Evolutionary conservation across 371 early-diverging fungal genomes (phyloP).

Genomic region (Nematocida sp.): DNA sequence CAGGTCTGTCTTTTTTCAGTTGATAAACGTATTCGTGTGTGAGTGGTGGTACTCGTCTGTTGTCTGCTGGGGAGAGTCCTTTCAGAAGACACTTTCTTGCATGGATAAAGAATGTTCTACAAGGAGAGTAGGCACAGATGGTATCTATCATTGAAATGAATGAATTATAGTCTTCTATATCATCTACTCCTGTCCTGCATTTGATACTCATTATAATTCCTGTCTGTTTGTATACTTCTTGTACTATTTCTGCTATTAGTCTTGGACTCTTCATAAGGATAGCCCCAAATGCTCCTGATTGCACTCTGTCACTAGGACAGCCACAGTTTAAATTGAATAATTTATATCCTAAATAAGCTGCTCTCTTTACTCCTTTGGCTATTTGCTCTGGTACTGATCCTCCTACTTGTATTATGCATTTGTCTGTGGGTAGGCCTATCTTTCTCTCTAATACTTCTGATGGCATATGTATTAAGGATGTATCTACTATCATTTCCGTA

Average conservation of each 20-base stretch:
- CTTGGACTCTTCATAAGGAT: constrained; percentile 60
- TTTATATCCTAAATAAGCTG: constrained; percentile 45
- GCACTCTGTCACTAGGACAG: constrained; percentile 64
- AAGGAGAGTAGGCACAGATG: constrained; percentile 65
- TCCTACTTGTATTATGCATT: constrained; percentile 65
- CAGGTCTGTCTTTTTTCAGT: constrained; percentile 68
- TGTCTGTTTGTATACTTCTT: constrained; percentile 56
- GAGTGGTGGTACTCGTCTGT: constrained; percentile 72
- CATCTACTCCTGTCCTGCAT: constrained; percentile 64
- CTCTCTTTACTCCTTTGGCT: constrained; percentile 48
- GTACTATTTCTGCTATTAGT: constrained; percentile 59
- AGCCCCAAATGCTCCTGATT: constrained; percentile 65
- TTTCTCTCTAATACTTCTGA: constrained; percentile 51
- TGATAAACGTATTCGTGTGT: constrained; percentile 71
- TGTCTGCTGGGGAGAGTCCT: constrained; percentile 75
- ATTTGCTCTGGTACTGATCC: constrained; percentile 61
- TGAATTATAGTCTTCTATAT: constrained; percentile 61
- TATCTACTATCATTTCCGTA: constrained; percentile 65
- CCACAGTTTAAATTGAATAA: constrained; percentile 65
- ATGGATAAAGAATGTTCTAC: constrained; percentile 70
- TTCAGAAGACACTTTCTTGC: constrained; percentile 75
- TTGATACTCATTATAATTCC: constrained; percentile 62
- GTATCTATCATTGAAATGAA: constrained; percentile 57
- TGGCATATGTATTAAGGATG: constrained; percentile 58
- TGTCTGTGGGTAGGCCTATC: constrained; percentile 56